Percentiles rank a stretch among this genome's conserved stretches.
These are phyloP conservation scores for Porphyrellus sp. DNA, from an alignment of 1,284 basidiomycete species.

Conservation along the genomic window DNA sequence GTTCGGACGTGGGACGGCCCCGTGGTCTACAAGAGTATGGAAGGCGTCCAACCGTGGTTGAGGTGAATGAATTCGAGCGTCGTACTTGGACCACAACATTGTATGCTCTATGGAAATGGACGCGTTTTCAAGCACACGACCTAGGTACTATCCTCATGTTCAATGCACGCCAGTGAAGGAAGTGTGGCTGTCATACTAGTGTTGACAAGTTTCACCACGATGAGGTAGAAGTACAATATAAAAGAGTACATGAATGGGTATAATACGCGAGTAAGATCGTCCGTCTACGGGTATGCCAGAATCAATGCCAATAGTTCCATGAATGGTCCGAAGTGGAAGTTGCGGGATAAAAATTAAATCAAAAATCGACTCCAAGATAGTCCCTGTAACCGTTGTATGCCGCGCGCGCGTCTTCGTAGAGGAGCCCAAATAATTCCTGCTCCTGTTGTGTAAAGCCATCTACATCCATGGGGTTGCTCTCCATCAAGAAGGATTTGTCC, in stretches of 20 bases:
- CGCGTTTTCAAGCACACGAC: no score
- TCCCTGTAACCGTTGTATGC: neutral
- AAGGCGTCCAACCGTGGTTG: no score
- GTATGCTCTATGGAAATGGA: no score
- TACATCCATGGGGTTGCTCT: neutral
- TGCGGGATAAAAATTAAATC: neutral
- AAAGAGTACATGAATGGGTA: neutral
- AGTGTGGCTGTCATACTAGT: no score
- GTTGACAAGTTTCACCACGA: no score
- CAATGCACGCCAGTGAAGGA: no score
- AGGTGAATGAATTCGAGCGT: no score
- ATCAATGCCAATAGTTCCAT: neutral
- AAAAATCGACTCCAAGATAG: neutral
- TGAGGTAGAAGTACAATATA: no score
- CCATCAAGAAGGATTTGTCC: neutral
- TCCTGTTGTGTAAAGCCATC: neutral
- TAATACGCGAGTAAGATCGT: neutral
- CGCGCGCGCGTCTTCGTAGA: neutral
- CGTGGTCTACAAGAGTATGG: no score
- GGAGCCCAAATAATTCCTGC: neutral
- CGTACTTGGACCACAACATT: no score
- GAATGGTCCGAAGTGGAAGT: neutral
- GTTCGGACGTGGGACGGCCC: no score
- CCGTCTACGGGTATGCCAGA: neutral
- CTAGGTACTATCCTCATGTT: no score